A percentile compares a stretch with the other conserved stretches of the same genome.
Evolutionary conservation across 1,284 basidiomycete genomes (phyloP).

Genomic region (Leccinum proliferum): DNA sequence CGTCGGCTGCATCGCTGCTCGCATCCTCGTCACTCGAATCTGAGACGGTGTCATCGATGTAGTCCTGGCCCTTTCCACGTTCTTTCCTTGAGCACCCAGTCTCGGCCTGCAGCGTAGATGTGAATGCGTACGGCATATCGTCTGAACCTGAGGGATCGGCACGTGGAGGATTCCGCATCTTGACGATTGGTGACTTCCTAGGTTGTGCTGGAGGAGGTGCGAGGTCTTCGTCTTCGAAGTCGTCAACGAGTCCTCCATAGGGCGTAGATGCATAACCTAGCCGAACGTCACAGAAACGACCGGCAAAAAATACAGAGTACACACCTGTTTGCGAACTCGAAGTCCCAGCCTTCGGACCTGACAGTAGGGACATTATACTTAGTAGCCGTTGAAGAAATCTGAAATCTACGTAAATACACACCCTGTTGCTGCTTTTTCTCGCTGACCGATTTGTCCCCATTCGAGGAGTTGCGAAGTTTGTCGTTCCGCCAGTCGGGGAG

Average conservation of each 20-base stretch:
- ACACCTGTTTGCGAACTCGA: neutral
- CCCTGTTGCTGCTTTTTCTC: neutral
- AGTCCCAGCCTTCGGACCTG: neutral
- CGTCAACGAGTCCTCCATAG: neutral
- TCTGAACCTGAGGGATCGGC: neutral
- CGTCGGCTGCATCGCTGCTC: neutral
- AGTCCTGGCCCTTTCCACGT: neutral
- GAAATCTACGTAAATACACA: neutral
- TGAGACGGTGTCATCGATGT: neutral
- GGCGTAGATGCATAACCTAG: neutral
- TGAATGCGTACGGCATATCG: neutral
- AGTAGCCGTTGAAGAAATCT: neutral
- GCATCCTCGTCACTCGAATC: neutral
- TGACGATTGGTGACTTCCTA: neutral
- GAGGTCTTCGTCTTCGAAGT: neutral
- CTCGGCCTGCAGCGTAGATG: neutral
- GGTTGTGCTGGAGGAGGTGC: neutral
- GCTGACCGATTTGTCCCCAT: neutral
- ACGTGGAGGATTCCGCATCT: neutral
- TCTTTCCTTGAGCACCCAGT: neutral
- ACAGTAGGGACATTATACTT: neutral
- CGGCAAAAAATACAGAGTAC: neutral
- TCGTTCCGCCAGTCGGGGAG: neutral
- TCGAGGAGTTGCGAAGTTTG: neutral
- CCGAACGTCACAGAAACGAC: neutral